Base-by-base conservation (phyloP, 306 rosid genomes). In the Lathyrus aphaca region DNA sequence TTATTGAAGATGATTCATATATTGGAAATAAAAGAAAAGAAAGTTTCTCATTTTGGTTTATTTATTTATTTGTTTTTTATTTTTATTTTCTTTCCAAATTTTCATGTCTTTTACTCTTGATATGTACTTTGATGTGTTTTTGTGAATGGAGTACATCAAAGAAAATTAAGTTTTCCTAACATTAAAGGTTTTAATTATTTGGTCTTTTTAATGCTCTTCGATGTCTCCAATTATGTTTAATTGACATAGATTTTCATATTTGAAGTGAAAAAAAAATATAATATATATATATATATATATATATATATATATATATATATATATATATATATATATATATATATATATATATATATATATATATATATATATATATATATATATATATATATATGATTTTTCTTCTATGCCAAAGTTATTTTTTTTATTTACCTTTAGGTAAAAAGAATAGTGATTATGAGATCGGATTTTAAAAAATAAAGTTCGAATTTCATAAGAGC, bases 101-200 rank as follows among this genome's bases (percentile, higher is more conserved):
- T 11, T 65, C 25, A 16, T 49, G 17, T 51, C 64, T 67, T n/a
- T 18, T 15, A 63, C 4, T n/a, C 38, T 45, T 55, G 58, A 42
- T 10, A 40, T 77, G 37, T 58, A 44, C n/a, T 11, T 44, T 51
- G 54, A 51, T 71, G 30, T 21, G 42, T 45, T 23, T 55, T 56
- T 70, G 45, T 19, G 16, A 63, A 21, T 73, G 21, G 61, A 16
- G 16, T 61, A 16, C 32, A 12, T 67, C 56, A 49, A 60, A 40
- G 71, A 21, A 17, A 27, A 49, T 1, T 19, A 50, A 27, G 43
- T 40, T 59, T 59, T 39, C 35, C 59, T 53, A 21, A 32, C 15
- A 53, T 53, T 53, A 30, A 53, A 53, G 7, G 15, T 21, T 53
- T 53, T 46, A 46, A n/a, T 46, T 21, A 10, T 50, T 8, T 50